These are phyloP conservation scores for Hypoxylon intermedium DNA, from an alignment of 495 filamentous ascomycete species.

Conservation along the genomic window DNA sequence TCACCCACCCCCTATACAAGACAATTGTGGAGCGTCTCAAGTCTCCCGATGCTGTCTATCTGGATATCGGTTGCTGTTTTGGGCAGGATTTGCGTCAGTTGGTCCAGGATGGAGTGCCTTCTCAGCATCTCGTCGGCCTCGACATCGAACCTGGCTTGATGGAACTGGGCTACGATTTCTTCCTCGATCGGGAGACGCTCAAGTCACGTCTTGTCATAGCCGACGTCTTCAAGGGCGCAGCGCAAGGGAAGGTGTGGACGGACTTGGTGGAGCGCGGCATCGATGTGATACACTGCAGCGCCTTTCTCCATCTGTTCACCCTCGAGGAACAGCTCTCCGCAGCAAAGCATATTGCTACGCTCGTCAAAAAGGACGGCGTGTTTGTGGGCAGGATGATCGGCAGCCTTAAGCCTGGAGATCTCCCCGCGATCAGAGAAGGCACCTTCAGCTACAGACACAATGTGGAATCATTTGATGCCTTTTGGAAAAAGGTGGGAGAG, in stretches of 20 bases:
- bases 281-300: conserved; percentile 60
- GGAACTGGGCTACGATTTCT: conserved; percentile 62
- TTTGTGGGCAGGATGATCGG: conserved; percentile 60
- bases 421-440: conserved; percentile 31
- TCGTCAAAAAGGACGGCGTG: conserved; percentile 53
- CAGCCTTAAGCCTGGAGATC: conserved; percentile 40
- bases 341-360: conserved; percentile 48
- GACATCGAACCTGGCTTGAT: conserved; percentile 59
- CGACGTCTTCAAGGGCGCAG: conserved; percentile 59
- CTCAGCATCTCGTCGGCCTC: conserved; percentile 49
- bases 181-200: conserved; percentile 54
- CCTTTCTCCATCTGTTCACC: conserved; percentile 64
- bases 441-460: conserved; percentile 57
- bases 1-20: conserved; percentile 23
- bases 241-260: conserved; percentile 41
- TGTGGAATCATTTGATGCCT: conserved; percentile 48
- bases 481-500: conserved; percentile 60
- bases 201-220: conserved; percentile 54
- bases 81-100: conserved; percentile 57
- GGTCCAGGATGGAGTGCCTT: conserved; percentile 50
- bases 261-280: conserved; percentile 52
- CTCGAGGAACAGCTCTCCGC: conserved; percentile 54
- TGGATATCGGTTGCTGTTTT: conserved; percentile 58
- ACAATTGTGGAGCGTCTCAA: conserved; percentile 23
- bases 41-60: conserved; percentile 26